phyloP scores from a whole-genome alignment of 106 monocot species.

The Dactylorhiza incarnata region DNA sequence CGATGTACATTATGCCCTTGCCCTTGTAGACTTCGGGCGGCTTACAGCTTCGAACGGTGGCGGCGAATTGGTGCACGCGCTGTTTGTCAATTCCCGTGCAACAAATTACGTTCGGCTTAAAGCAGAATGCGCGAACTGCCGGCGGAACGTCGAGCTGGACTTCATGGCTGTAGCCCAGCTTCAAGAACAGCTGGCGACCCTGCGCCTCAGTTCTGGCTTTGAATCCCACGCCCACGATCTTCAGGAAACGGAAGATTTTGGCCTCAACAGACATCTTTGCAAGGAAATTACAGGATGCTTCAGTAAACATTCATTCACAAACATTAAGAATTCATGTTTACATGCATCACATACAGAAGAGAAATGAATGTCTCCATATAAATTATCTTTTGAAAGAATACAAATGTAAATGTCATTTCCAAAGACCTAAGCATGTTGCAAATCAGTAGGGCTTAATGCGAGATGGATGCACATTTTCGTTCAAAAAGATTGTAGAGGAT shows the following conservation, averaged over 20 bases:
- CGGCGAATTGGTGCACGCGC: constrained; percentile 82
- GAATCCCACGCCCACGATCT: constrained; percentile 86
- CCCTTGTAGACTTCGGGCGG: constrained; percentile 95
- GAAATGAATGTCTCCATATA: too few relatives aligned
- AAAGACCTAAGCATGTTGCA: too few relatives aligned
- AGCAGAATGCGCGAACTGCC: constrained; percentile 84
- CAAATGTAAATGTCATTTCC: too few relatives aligned
- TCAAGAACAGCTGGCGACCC: constrained; percentile 74
- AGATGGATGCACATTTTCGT: too few relatives aligned
- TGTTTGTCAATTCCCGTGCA: constrained; percentile 90
- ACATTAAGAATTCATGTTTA: too few relatives aligned
- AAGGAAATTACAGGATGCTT: not conserved
- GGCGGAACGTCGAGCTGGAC: constrained; percentile 79
- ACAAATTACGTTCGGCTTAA: constrained; percentile 90
- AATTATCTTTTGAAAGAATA: too few relatives aligned
- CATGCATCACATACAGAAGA: too few relatives aligned
- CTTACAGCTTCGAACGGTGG: constrained; percentile 73
- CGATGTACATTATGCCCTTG: constrained; percentile 86
- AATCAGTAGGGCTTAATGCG: too few relatives aligned
- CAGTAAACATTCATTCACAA: too few relatives aligned
- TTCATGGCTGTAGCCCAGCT: constrained; percentile 92
- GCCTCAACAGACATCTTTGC: constrained; percentile 45
- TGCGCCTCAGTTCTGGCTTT: constrained; percentile 71
- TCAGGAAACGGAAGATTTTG: constrained; percentile 82
- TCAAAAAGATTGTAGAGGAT: too few relatives aligned